Evolutionary conservation across 2,329 filamentous ascomycete species (phyloP).

Genomic region (Massarina eburnea): DNA sequence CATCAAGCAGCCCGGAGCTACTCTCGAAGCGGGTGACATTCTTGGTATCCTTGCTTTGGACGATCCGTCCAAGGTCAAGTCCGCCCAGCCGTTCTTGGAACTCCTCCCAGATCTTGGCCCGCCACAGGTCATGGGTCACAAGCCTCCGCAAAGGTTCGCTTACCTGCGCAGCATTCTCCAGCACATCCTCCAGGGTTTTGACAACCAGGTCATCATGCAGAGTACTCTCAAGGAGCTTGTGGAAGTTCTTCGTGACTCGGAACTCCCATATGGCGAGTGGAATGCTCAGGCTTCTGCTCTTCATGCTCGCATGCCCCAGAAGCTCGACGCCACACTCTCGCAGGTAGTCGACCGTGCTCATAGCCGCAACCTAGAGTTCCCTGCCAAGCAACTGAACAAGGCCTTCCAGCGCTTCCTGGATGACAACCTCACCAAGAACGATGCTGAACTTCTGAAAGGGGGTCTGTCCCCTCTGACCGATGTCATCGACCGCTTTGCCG

Average conservation of each 20-base stretch:
- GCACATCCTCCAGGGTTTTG: constrained; percentile 90
- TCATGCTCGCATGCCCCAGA: constrained; percentile 96
- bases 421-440: constrained; percentile 73
- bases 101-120: constrained; percentile 85
- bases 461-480: constrained; percentile 75
- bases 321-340: constrained; percentile 78
- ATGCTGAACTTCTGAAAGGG: constrained; percentile 71
- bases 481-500: constrained; percentile 77
- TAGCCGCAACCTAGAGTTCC: constrained; percentile 80
- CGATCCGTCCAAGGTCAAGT: constrained; percentile 94
- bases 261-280: constrained; percentile 96
- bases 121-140: constrained; percentile 84
- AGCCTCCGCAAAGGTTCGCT: constrained; percentile 85
- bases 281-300: constrained; percentile 92
- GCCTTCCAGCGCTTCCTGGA: constrained; percentile 85
- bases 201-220: constrained; percentile 97
- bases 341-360: constrained; percentile 85
- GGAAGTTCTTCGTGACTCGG: constrained; percentile 83
- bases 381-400: constrained; percentile 82
- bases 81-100: constrained; percentile 89
- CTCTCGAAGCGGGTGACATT: constrained; percentile 95
- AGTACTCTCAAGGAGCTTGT: constrained; percentile 83
- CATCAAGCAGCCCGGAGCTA: constrained; percentile 98
- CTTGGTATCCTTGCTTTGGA: constrained; percentile 95
- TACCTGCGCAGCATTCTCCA: constrained; percentile 75